These are phyloP conservation scores for Jasminum sambac DNA, from an alignment of 257 asterid species.

Conservation along the genomic window DNA sequence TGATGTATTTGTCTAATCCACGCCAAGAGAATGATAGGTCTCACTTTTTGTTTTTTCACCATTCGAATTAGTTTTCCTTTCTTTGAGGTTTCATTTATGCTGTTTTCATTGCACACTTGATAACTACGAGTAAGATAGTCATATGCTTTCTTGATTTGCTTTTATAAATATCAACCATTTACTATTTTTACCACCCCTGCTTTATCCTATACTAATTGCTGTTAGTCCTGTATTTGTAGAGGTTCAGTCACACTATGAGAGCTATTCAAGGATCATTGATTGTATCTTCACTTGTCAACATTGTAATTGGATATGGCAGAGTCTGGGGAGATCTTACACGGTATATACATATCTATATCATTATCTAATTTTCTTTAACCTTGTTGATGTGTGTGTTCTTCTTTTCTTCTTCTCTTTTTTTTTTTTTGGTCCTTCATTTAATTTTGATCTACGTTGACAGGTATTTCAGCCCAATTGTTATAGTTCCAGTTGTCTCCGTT, in stretches of 20 bases:
- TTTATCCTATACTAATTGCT: conserved; percentile 9
- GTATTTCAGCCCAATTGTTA: conserved; percentile 68
- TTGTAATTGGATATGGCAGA: conserved; percentile 71
- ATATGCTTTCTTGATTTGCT: conserved; percentile 2
- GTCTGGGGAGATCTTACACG: conserved; percentile 84
- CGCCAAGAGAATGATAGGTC: background rate
- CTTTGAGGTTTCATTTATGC: conserved; percentile 7
- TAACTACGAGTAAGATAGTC: background rate
- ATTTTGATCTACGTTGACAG: conserved; percentile 37
- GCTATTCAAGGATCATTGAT: conserved; percentile 92
- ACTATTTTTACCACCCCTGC: background rate
- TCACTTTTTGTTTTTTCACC: conserved; percentile 12
- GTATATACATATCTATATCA: conserved; percentile 37
- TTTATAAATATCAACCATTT: background rate
- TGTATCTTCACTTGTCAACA: conserved; percentile 83
- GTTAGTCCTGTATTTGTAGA: conserved; percentile 52
- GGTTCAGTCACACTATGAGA: conserved; percentile 84
- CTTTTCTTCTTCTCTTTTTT: background rate
- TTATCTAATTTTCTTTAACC: conserved; percentile 1
- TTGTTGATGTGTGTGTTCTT: background rate
- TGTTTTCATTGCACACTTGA: background rate
- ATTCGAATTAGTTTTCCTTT: conserved; percentile 9
- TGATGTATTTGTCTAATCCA: conserved; percentile 8
- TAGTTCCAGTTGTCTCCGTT: conserved; percentile 82
- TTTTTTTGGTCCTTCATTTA: background rate